Base-by-base conservation (phyloP, 108 stramenopile species). In the Skeletonema grethae region DNA sequence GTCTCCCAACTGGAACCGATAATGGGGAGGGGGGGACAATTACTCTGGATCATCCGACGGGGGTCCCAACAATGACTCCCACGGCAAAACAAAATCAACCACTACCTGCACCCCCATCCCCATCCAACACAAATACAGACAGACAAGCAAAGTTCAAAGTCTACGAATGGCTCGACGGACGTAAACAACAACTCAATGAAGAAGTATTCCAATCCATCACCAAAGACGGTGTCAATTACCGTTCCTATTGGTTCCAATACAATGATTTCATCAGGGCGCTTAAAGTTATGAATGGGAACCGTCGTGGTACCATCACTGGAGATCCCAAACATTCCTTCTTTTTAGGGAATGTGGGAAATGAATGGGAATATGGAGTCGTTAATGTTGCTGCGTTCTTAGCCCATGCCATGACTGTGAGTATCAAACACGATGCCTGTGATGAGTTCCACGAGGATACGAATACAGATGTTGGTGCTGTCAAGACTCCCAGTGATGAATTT, bases 381-480 rank as follows among this genome's bases (percentile, higher is more conserved):
- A 76, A 76, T 29, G 16, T 72, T 34, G 76, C 76, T 4, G 64
- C 64, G 24, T 76, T 76, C 31, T 34, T 82, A 15, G 76, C 80
- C 25, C 70, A 67, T 62, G 72, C 64, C 71, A 73, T 82, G 76
- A 35, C 48, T 29, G 55, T 65, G 16, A 77, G 71, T 58, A 77
- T 82, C 10, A 15, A 16, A 16, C 41, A 77, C 18, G 80, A 77
- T 57, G 72, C 76, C 13, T 82, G 80, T 46, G 71, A 76, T 45
- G 76, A 76, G 50, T 59, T 60, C 41, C 65, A 67, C 41, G 63
- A 61, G 55, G 82, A 83, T 39, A 18, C 32, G 31, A 76, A 76
- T 43, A 73, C 62, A 0, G 76, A 70, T 69, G 30, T 29, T 1
- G 56, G 28, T 25, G 64, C 46, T n/a, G 12, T 22, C 2, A 15